Percentiles rank a stretch among this genome's conserved stretches.
These are phyloP conservation scores for Stagonosporopsis vannaccii DNA, from an alignment of 2,329 filamentous ascomycete species.

Conservation along the genomic window DNA sequence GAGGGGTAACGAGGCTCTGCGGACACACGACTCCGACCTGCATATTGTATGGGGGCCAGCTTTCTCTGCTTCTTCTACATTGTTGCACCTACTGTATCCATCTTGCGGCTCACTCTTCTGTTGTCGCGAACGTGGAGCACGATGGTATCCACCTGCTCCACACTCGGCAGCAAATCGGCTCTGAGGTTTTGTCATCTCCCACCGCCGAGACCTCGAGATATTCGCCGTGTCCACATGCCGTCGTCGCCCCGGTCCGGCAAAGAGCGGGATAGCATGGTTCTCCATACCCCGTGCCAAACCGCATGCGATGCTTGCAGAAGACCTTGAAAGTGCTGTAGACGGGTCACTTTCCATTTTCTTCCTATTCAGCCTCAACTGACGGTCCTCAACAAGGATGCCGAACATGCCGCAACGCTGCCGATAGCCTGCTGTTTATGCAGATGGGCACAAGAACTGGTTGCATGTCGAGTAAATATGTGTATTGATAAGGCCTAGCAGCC, in stretches of 20 bases:
- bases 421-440: not conserved
- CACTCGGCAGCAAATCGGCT: conserved; percentile 17
- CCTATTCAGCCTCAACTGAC: not conserved
- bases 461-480: not conserved
- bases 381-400: not conserved
- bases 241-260: conserved; percentile 16
- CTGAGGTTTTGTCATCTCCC: conserved; percentile 5
- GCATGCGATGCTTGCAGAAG: not conserved
- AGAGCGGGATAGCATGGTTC: conserved; percentile 13
- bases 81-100: not conserved
- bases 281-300: not conserved
- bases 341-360: too few species aligned
- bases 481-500: conserved; percentile 9
- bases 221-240: conserved; percentile 17
- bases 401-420: not conserved
- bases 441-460: not conserved
- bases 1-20: conserved; percentile 21
- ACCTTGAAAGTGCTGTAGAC: not conserved
- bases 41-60: not conserved
- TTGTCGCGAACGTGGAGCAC: conserved; percentile 10
- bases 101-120: not conserved
- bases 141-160: conserved; percentile 11
- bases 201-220: conserved; percentile 8
- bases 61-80: not conserved
- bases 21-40: conserved; percentile 1